These are phyloP conservation scores for Nyssa sinensis DNA, from an alignment of 148 eudicot genomes.

Conservation along the genomic window DNA sequence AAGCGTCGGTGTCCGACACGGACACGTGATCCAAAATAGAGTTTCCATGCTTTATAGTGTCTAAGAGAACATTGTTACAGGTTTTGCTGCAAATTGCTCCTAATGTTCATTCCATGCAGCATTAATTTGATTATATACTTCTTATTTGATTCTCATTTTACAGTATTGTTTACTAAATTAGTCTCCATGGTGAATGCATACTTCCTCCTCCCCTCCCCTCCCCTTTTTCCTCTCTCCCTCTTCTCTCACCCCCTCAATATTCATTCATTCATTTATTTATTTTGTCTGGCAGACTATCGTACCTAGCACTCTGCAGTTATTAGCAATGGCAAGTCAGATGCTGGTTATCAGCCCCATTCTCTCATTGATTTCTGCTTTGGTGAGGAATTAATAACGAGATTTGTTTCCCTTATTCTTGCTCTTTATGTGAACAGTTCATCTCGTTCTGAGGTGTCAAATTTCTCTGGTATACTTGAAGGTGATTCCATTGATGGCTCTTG, in stretches of 20 bases:
- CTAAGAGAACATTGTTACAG: too few relatives aligned
- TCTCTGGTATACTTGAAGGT: constrained; percentile 43
- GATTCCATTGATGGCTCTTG: constrained; percentile 70
- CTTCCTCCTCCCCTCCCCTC: not conserved
- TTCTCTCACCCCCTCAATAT: not conserved
- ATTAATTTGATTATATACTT: not conserved
- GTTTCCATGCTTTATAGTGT: too few relatives aligned
- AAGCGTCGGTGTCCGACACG: too few relatives aligned
- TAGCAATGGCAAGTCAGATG: constrained; percentile 91
- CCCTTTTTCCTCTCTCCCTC: not conserved
- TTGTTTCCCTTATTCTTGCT: not conserved
- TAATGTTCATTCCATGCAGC: too few relatives aligned
- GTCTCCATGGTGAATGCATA: too few relatives aligned
- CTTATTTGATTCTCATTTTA: not conserved
- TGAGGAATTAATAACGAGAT: constrained; percentile 31
- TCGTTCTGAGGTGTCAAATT: constrained; percentile 14
- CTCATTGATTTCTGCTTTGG: constrained; percentile 71
- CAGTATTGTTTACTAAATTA: too few relatives aligned
- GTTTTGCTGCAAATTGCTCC: too few relatives aligned
- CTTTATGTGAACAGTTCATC: not conserved
- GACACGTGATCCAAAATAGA: too few relatives aligned
- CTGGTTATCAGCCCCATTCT: constrained; percentile 73
- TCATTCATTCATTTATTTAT: not conserved
- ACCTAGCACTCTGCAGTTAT: constrained; percentile 76
- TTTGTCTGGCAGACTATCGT: constrained; percentile 61